phyloP scores from a whole-genome alignment of 306 rosid genomes.

The Prunus kanzakura region DNA sequence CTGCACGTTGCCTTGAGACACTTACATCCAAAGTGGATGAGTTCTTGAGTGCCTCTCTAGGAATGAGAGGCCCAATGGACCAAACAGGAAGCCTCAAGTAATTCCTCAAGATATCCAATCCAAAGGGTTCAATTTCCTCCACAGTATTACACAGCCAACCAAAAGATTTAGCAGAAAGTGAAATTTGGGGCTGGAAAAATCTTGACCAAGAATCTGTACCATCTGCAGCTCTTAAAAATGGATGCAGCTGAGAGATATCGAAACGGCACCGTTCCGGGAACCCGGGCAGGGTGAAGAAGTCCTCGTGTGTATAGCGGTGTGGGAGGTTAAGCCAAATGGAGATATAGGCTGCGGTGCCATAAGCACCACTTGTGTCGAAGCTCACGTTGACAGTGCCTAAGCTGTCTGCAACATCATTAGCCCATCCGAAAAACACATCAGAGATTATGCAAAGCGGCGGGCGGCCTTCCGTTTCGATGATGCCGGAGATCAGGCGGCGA shows the following conservation, averaged over 20 bases:
- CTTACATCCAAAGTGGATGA: not conserved
- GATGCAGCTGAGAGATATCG: conserved; percentile 47
- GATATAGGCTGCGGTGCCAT: conserved; percentile 52
- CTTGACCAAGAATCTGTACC: conserved; percentile 62
- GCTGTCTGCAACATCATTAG: conserved; percentile 42
- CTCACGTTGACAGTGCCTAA: conserved; percentile 32
- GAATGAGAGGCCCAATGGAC: conserved; percentile 56
- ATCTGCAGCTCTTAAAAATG: conserved; percentile 40
- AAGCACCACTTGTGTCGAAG: conserved; percentile 69
- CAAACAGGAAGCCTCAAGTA: conserved; percentile 30
- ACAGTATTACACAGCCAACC: conserved; percentile 70
- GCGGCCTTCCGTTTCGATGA: conserved; percentile 42
- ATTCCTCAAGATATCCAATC: conserved; percentile 41
- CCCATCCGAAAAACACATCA: conserved; percentile 63
- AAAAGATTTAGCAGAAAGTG: conserved; percentile 31
- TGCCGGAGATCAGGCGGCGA: conserved; percentile 32
- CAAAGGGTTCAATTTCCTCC: conserved; percentile 57
- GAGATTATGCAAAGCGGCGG: conserved; percentile 44
- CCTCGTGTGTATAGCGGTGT: conserved; percentile 35
- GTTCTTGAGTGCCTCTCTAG: not conserved
- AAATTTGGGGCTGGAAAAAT: conserved; percentile 38
- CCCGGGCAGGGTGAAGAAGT: conserved; percentile 52
- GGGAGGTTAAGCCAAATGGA: conserved; percentile 66
- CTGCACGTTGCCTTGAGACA: conserved; percentile 30
- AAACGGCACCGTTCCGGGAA: conserved; percentile 56